Evolutionary conservation across 208 protist genomes (phyloP).

Genomic region (Acanthamoeba polyphaga): DNA sequence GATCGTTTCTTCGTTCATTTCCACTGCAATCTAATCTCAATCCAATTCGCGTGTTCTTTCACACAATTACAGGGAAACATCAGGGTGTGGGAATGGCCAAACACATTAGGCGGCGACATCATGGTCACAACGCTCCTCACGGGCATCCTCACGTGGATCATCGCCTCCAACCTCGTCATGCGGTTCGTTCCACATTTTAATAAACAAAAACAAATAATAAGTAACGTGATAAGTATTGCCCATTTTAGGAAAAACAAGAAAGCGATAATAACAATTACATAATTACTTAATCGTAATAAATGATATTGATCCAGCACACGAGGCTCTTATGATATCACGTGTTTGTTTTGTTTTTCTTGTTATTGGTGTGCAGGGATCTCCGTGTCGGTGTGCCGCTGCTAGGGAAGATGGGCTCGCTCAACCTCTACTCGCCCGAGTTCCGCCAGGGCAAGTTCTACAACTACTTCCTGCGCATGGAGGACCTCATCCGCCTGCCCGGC

Average conservation of each 20-base stretch:
- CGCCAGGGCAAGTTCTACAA: conserved; percentile 44
- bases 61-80: background rate
- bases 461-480: conserved; percentile 54
- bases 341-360: background rate
- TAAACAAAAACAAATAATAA: background rate
- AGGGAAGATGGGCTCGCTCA: conserved; percentile 21
- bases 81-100: conserved; percentile 14
- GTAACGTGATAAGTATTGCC: background rate
- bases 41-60: background rate
- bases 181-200: background rate
- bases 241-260: too few species aligned
- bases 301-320: background rate
- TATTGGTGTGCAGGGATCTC: background rate
- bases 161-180: conserved; percentile 42
- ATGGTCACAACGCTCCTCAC: conserved; percentile 12
- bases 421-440: conserved; percentile 41
- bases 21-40: too few species aligned
- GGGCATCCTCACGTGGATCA: conserved; percentile 20
- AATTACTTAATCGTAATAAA: background rate
- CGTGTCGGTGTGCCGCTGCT: background rate
- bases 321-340: background rate
- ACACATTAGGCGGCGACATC: conserved; percentile 7
- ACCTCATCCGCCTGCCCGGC: conserved; percentile 33
- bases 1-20: too few species aligned
- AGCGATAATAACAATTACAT: too few species aligned